A percentile compares a stretch with the other conserved stretches of the same genome.
These are phyloP conservation scores for Backusella parvicylindrica DNA, from an alignment of 192 early-diverging fungal species.

Conservation along the genomic window DNA sequence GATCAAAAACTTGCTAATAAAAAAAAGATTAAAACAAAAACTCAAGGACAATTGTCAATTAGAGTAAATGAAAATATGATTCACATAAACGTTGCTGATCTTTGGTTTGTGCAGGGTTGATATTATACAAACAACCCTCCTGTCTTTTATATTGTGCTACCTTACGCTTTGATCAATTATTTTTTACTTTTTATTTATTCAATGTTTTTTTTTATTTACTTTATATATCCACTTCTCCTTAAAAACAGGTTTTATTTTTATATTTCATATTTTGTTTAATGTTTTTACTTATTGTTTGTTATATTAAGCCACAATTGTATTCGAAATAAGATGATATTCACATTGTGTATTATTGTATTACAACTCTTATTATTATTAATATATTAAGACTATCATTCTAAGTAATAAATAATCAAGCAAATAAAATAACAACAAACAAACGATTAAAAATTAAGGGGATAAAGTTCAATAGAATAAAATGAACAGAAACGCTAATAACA, in stretches of 20 bases:
- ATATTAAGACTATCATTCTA: neutral
- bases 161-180: neutral
- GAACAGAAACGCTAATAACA: neutral
- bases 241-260: slow-evolving; percentile 3
- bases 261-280: neutral
- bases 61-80: slow-evolving; percentile 14
- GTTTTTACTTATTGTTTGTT: neutral
- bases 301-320: neutral
- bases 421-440: neutral
- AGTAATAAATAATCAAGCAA: neutral
- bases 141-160: neutral
- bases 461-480: neutral
- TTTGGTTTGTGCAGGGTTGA: neutral
- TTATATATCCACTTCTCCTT: neutral
- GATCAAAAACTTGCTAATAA: neutral
- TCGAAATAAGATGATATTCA: neutral
- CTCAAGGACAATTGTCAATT: slow-evolving; percentile 12
- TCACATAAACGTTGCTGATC: neutral
- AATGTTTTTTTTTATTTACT: neutral
- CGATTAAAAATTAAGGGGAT: neutral
- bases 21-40: neutral
- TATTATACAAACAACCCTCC: neutral
- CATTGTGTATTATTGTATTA: neutral
- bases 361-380: neutral
- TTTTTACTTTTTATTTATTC: neutral